Evolutionary conservation across 345 rosid species (phyloP), one percentile per base, ranked within the genome.

Genomic region (Lepidium didymum): DNA sequence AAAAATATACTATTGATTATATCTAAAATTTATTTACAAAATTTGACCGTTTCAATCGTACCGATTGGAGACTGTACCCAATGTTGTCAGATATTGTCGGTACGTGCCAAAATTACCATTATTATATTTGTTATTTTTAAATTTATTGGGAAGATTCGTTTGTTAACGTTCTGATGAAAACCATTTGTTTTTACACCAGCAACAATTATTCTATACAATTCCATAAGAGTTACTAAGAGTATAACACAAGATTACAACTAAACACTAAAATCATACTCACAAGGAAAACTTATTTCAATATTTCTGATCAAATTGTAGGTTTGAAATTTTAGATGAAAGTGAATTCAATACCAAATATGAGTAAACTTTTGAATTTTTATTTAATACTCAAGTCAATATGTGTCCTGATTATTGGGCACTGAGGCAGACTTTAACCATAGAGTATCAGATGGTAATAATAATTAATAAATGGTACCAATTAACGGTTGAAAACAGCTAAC

Each of bases 31-130:
- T 55, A 45, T 40, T 43, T 43, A 15, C 47, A 7, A 27, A 71
- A 62, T 52, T 63, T 62, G 76, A 65, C 76, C 76, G 76, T 64
- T 64, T 56, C 54, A 67, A 38, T 55, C 37, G 64, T 61, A 78
- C 27, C 59, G 67, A 66, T 73, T 42, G 67, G 72, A 35, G 36
- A 47, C 60, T 33, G 49, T 25, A 53, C 56, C 63, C 60, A 36
- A 36, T 61, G 51, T 23, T 45, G 74, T 61, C 74, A 67, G 64
- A 60, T 63, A 31, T 18, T 42, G 36, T 54, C 56, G 50, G 19
- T 74, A 67, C 68, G 72, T 73, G 72, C 53, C 61, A 49, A 64
- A 49, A 31, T 57, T 31, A 72, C 7, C 64, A 72, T 38, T 55
- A 27, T 19, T 2, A n/a, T n/a, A 15, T 10, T 11, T 7, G 10